These are phyloP conservation scores for Russula sp. DNA, from an alignment of 768 basidiomycete genomes.

Conservation along the genomic window DNA sequence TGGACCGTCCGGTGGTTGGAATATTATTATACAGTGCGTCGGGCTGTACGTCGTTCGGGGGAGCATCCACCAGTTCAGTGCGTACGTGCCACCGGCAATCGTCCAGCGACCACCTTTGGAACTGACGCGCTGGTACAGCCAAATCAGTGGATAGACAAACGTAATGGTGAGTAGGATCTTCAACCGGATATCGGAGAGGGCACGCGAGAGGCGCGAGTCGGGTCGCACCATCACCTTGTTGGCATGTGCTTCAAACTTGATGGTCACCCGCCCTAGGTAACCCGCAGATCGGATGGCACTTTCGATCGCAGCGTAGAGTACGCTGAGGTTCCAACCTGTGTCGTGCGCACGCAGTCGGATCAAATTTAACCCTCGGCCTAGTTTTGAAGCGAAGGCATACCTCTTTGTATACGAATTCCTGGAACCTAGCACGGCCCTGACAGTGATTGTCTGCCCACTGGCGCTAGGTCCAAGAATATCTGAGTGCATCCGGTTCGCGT, in stretches of 20 bases:
- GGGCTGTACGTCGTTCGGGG: constrained; percentile 1
- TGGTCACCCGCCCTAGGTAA: constrained; percentile 36
- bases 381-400: constrained; percentile 30
- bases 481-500: constrained; percentile 15
- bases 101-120: constrained; percentile 61
- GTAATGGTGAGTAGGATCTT: constrained; percentile 60
- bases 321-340: constrained; percentile 44
- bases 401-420: constrained; percentile 72
- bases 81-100: constrained; percentile 70
- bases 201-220: constrained; percentile 54
- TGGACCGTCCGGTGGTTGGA: constrained; percentile 30
- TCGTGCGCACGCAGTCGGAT: neutral
- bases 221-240: constrained; percentile 59
- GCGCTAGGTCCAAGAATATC: constrained; percentile 21
- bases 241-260: constrained; percentile 45
- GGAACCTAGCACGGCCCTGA: constrained; percentile 57
- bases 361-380: no score
- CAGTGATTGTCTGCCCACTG: constrained; percentile 83
- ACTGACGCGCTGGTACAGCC: constrained; percentile 67
- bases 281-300: constrained; percentile 36
- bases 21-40: neutral
- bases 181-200: constrained; percentile 64
- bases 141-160: constrained; percentile 71
- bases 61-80: constrained; percentile 43
- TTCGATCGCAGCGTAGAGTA: constrained; percentile 34